A percentile compares a stretch with the other conserved stretches of the same genome.
Conservation (phyloP, 2,329 filamentous ascomycete species). For the Clarireedia hainanense region DNA sequence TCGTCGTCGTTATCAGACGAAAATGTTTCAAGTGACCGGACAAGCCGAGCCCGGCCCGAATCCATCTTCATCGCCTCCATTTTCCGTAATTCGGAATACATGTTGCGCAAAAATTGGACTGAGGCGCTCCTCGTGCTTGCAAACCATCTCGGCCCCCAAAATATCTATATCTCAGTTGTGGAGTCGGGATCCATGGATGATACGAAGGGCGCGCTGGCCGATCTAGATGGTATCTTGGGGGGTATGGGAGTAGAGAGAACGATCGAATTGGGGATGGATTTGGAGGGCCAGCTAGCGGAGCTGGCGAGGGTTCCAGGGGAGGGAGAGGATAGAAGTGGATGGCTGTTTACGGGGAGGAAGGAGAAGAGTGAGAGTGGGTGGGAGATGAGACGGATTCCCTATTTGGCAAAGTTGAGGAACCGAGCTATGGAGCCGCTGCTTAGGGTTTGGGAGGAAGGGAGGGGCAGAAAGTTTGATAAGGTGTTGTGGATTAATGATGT, state of each 20-base stretch:
- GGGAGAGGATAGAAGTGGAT: slow-evolving; percentile 37
- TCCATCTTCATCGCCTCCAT: slow-evolving; percentile 60
- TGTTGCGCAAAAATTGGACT: slow-evolving; percentile 57
- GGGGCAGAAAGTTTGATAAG: slow-evolving; percentile 39
- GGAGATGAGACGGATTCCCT: slow-evolving; percentile 48
- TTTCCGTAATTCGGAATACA: slow-evolving; percentile 57
- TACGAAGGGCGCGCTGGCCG: slow-evolving; percentile 52
- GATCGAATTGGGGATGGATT: slow-evolving; percentile 15
- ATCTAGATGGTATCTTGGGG: slow-evolving; percentile 48
- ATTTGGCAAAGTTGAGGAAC: slow-evolving; percentile 58
- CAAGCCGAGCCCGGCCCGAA: neutral
- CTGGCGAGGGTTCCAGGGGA: slow-evolving; percentile 12
- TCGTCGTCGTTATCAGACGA: neutral
- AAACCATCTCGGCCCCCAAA: slow-evolving; percentile 48
- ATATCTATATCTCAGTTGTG: slow-evolving; percentile 60
- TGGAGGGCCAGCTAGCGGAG: slow-evolving; percentile 13
- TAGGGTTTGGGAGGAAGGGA: slow-evolving; percentile 22
- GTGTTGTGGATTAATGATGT: slow-evolving; percentile 56
- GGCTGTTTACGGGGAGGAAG: slow-evolving; percentile 33
- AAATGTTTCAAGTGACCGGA: neutral
- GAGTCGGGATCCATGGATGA: slow-evolving; percentile 65
- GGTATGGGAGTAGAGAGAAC: slow-evolving; percentile 37
- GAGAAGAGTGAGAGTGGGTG: neutral
- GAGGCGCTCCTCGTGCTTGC: slow-evolving; percentile 50
- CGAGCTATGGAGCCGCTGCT: slow-evolving; percentile 39